Evolutionary conservation across 352 stramenopile species (phyloP).

Genomic region (Peronospora belbahrii): DNA sequence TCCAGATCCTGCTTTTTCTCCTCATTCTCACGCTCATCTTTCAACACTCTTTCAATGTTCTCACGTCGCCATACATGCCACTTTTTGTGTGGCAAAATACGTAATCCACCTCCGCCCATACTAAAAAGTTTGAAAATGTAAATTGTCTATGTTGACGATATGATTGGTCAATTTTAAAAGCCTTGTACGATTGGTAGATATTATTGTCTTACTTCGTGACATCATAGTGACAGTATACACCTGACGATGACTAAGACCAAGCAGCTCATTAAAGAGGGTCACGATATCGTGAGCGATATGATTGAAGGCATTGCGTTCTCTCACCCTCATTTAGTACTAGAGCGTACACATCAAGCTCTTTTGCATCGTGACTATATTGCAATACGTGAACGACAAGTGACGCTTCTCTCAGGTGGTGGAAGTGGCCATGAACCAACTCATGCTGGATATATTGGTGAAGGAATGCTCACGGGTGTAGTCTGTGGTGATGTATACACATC

Average conservation of each 20-base stretch:
- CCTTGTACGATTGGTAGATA: background rate
- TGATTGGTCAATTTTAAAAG: too few species aligned
- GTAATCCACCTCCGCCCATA: constrained; percentile 61
- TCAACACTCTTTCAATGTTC: constrained; percentile 70
- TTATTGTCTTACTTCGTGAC: background rate
- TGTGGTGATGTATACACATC: constrained; percentile 95
- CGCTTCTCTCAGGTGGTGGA: constrained; percentile 66
- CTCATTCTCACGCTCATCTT: constrained; percentile 54
- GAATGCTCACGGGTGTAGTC: constrained; percentile 95
- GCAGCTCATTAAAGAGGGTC: constrained; percentile 49
- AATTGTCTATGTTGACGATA: background rate
- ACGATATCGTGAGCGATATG: constrained; percentile 66
- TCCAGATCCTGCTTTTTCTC: constrained; percentile 14
- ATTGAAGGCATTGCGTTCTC: constrained; percentile 59
- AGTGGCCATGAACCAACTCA: constrained; percentile 93
- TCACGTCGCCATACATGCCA: constrained; percentile 84
- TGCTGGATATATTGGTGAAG: constrained; percentile 92
- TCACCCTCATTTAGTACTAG: constrained; percentile 61
- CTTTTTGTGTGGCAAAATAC: constrained; percentile 68
- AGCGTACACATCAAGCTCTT: constrained; percentile 52
- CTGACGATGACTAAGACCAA: constrained; percentile 34
- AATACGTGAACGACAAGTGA: constrained; percentile 64
- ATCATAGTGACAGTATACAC: too few species aligned
- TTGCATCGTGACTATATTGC: constrained; percentile 61
- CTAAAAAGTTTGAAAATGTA: background rate